Percentiles rank a stretch among this genome's conserved stretches.
phyloP scores from a whole-genome alignment of 331 rosid species.

The Erythrophleum ivorense region DNA sequence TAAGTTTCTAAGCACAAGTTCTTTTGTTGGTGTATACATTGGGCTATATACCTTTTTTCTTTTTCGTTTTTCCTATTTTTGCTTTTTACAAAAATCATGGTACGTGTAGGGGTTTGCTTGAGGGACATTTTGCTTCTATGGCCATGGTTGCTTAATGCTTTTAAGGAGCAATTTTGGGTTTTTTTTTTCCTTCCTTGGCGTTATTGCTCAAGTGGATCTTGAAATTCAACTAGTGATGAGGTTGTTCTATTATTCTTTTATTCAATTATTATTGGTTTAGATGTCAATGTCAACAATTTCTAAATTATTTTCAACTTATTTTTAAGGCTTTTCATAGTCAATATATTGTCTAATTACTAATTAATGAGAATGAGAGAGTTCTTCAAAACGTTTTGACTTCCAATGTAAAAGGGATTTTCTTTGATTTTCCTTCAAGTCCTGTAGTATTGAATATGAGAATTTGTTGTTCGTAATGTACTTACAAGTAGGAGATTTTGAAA shows the following conservation, averaged over 20 bases:
- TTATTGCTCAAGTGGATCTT: neutral
- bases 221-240: slow-evolving; percentile 29
- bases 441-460: slow-evolving; percentile 17
- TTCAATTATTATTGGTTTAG: slow-evolving; percentile 20
- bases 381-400: neutral
- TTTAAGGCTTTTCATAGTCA: neutral
- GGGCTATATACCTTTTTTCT: no score
- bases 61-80: no score
- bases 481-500: neutral
- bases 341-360: neutral
- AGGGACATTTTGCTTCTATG: slow-evolving; percentile 27
- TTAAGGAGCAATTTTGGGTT: slow-evolving; percentile 29
- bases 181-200: neutral
- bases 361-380: neutral
- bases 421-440: neutral
- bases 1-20: no score
- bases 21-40: no score
- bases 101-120: neutral
- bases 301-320: neutral
- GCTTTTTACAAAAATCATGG: no score
- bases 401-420: neutral
- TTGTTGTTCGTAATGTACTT: slow-evolving; percentile 4
- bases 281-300: slow-evolving; percentile 14
- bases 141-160: slow-evolving; percentile 26
- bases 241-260: slow-evolving; percentile 22